These are phyloP conservation scores for Penicillium sp. DNA, from an alignment of 2,329 filamentous ascomycete genomes.

Conservation along the genomic window DNA sequence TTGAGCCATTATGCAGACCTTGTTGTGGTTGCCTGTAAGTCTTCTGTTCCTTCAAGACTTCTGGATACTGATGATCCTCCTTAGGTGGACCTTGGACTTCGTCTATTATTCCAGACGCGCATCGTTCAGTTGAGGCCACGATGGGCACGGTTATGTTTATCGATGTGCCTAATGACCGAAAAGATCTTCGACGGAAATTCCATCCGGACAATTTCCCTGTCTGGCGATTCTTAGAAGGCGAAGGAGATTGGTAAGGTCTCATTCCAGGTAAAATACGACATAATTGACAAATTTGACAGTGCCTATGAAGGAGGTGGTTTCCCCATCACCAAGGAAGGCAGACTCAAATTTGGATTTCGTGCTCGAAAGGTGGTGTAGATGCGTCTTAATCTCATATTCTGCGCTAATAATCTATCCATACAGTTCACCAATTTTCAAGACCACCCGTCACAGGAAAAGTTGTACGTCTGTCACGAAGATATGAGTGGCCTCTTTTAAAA, in stretches of 20 bases:
- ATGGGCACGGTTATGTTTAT: slow-evolving; percentile 43
- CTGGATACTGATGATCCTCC: not conserved
- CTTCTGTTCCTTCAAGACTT: not conserved
- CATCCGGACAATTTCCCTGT: slow-evolving; percentile 41
- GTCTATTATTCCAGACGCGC: slow-evolving; percentile 32
- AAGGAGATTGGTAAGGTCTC: slow-evolving; percentile 15
- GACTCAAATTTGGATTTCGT: slow-evolving; percentile 32
- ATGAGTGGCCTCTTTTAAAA: too few species aligned
- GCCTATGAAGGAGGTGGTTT: slow-evolving; percentile 27
- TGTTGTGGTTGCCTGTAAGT: slow-evolving; percentile 29
- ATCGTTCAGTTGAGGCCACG: slow-evolving; percentile 42
- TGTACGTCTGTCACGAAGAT: slow-evolving; percentile 12
- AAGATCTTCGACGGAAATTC: slow-evolving; percentile 41
- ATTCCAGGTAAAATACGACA: not conserved
- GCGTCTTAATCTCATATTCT: not conserved
- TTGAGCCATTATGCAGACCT: slow-evolving; percentile 26
- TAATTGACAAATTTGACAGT: not conserved
- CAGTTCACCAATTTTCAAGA: slow-evolving; percentile 28
- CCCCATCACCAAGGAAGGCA: slow-evolving; percentile 27
- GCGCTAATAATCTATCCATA: not conserved
- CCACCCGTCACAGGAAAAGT: slow-evolving; percentile 18
- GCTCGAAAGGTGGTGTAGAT: slow-evolving; percentile 15
- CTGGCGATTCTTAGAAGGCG: slow-evolving; percentile 30
- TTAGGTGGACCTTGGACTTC: slow-evolving; percentile 34
- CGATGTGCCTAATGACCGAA: slow-evolving; percentile 26